Conservation (phyloP, 805 yeast genomes). For the Dipodascus albidus region DNA sequence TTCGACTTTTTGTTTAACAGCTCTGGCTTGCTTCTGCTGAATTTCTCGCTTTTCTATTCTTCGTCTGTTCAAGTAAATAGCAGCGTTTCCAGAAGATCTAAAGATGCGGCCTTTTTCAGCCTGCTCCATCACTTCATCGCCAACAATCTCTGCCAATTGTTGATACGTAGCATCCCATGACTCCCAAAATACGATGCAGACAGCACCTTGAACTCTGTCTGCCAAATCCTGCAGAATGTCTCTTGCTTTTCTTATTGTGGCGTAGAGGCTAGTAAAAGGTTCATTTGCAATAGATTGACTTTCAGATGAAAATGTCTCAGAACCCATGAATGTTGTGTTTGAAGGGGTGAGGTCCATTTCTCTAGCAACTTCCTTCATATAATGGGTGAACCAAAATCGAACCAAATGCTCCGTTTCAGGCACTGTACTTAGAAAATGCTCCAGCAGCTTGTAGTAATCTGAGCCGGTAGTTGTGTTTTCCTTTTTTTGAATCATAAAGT, state of each 20-base stretch:
- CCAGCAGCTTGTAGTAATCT: background rate
- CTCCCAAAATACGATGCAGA: constrained; percentile 25
- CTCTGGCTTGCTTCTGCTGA: constrained; percentile 8
- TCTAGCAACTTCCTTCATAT: constrained; percentile 3
- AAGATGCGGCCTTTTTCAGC: constrained; percentile 23
- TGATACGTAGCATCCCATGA: constrained; percentile 24
- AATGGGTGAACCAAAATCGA: constrained; percentile 18
- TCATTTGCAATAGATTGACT: background rate
- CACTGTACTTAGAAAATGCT: constrained; percentile 1
- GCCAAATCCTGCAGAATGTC: constrained; percentile 19
- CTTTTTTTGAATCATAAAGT: constrained; percentile 16
- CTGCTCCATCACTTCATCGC: constrained; percentile 15
- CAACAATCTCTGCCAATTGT: constrained; percentile 20
- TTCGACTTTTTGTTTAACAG: background rate
- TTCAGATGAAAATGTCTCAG: background rate
- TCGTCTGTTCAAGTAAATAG: constrained; percentile 19
- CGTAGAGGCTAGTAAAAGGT: background rate
- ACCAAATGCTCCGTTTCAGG: constrained; percentile 12
- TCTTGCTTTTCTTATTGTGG: constrained; percentile 1
- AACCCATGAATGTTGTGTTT: background rate
- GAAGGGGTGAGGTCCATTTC: background rate
- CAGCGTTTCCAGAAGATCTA: constrained; percentile 24
- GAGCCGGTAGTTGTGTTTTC: constrained; percentile 1
- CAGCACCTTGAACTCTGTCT: constrained; percentile 21
- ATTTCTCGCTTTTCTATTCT: constrained; percentile 13